These are phyloP conservation scores for Aspergillus bertholletiae DNA, from an alignment of 495 filamentous ascomycete genomes.

Conservation along the genomic window DNA sequence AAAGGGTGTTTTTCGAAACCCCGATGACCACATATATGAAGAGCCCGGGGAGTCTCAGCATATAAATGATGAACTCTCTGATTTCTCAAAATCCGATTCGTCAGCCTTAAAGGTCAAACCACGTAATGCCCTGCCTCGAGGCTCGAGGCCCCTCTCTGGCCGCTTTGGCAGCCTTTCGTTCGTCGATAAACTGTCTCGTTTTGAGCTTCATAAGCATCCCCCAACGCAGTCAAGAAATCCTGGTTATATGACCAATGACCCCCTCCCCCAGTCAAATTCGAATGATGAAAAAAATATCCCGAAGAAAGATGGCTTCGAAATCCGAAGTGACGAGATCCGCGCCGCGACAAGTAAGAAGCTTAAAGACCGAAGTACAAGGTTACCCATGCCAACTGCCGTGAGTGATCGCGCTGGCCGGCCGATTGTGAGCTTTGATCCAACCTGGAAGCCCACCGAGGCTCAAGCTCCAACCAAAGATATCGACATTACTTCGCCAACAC, in stretches of 20 bases:
- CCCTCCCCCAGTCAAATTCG: slow-evolving; percentile 27
- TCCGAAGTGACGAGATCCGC: slow-evolving; percentile 80
- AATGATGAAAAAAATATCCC: slow-evolving; percentile 27
- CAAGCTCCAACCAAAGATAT: slow-evolving; percentile 16
- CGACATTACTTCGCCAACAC: slow-evolving; percentile 21
- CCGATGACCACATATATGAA: slow-evolving; percentile 85
- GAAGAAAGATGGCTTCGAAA: slow-evolving; percentile 72
- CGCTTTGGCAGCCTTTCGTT: slow-evolving; percentile 44
- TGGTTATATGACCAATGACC: slow-evolving; percentile 63
- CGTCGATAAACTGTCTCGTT: slow-evolving; percentile 54
- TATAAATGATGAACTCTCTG: slow-evolving; percentile 30
- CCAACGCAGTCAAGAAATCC: slow-evolving; percentile 73
- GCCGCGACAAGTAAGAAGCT: slow-evolving; percentile 87
- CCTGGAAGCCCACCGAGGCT: slow-evolving; percentile 63
- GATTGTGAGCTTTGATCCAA: slow-evolving; percentile 86
- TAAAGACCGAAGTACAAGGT: slow-evolving; percentile 76
- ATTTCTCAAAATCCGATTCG: slow-evolving; percentile 38
- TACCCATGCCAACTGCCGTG: slow-evolving; percentile 82
- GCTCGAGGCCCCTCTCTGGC: slow-evolving; percentile 39
- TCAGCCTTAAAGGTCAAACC: slow-evolving; percentile 51
- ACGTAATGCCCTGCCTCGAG: slow-evolving; percentile 56
- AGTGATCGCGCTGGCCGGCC: slow-evolving; percentile 80
- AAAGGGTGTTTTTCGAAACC: slow-evolving; percentile 47
- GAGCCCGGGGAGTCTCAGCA: slow-evolving; percentile 56
- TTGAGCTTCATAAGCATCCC: slow-evolving; percentile 75